Evolutionary conservation across 2,329 filamentous ascomycete species (phyloP).

Genomic region (Xylaria sp.): DNA sequence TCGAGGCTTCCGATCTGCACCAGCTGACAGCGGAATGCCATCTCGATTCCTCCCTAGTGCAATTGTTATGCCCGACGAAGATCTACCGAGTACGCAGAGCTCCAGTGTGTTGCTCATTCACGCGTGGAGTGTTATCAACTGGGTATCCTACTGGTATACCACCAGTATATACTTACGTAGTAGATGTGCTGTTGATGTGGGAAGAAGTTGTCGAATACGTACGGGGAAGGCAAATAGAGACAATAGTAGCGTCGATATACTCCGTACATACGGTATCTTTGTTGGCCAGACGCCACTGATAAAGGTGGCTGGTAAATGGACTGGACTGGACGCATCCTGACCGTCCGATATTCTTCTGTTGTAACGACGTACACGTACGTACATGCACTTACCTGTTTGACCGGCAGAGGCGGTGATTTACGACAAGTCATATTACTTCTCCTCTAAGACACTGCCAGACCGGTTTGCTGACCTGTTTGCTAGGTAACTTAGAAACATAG

Average conservation of each 20-base stretch:
- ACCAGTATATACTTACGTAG: background rate
- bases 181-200: too few species aligned
- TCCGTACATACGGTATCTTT: background rate
- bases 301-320: slow-evolving; percentile 22
- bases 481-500: background rate
- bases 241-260: background rate
- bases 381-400: too few species aligned
- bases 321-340: slow-evolving; percentile 4
- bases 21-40: slow-evolving; percentile 16
- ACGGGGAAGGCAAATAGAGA: too few species aligned
- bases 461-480: background rate
- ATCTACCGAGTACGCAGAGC: background rate
- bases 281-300: slow-evolving; percentile 4
- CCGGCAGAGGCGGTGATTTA: background rate
- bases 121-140: too few species aligned
- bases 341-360: background rate
- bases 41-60: background rate
- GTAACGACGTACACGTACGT: too few species aligned
- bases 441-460: background rate
- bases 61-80: background rate
- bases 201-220: too few species aligned
- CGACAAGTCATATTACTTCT: background rate
- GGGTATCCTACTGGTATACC: background rate
- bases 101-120: background rate
- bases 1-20: slow-evolving; percentile 20